Conservation (phyloP, 2,329 filamentous ascomycete genomes). For the Phaeosphaeriaceae sp. region DNA sequence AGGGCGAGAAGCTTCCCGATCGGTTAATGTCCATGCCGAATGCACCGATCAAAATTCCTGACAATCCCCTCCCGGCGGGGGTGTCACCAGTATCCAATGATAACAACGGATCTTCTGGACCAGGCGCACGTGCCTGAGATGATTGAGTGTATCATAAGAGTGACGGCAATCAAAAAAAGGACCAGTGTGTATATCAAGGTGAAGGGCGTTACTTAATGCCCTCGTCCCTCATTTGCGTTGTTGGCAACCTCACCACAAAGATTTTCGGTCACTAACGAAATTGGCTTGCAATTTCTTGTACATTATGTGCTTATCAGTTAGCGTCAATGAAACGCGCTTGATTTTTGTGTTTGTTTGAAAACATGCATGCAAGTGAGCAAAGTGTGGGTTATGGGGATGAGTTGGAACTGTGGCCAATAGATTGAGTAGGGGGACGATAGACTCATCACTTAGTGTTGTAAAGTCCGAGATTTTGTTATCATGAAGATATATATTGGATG, state of each 20-base stretch:
- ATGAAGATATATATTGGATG: no score
- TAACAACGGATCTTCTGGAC: constrained; percentile 17
- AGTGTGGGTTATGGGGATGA: no score
- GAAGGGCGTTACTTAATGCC: constrained; percentile 2
- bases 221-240: background rate
- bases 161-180: background rate
- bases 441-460: no score
- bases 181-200: constrained; percentile 4
- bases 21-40: constrained; percentile 66
- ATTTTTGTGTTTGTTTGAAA: background rate
- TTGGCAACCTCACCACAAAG: background rate
- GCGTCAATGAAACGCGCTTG: background rate
- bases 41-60: constrained; percentile 72
- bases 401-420: no score
- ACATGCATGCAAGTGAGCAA: no score
- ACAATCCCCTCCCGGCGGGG: constrained; percentile 36
- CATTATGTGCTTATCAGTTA: background rate
- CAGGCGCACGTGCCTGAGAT: constrained; percentile 27
- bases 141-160: background rate
- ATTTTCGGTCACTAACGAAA: background rate
- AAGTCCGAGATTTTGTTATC: no score
- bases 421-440: no score
- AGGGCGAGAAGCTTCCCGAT: constrained; percentile 78
- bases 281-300: background rate
- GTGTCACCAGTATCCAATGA: constrained; percentile 26